Evolutionary conservation across 106 monocot genomes (phyloP).

Genomic region (Acanthochlamys bracteata): DNA sequence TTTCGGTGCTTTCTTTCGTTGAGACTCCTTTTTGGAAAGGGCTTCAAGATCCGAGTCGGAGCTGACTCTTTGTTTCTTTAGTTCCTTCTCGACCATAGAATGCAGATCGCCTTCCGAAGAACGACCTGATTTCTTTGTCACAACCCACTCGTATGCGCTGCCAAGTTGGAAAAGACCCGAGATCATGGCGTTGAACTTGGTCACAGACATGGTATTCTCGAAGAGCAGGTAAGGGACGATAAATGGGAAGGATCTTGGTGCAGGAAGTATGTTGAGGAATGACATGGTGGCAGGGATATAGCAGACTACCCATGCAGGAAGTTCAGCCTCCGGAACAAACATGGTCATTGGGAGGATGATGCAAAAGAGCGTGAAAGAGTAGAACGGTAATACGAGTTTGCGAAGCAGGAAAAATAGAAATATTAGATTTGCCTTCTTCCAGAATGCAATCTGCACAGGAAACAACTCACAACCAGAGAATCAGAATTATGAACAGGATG

Average conservation of each 20-base stretch:
- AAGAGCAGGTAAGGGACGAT: conserved; percentile 89
- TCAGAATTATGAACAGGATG: neutral
- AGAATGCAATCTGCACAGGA: conserved; percentile 63
- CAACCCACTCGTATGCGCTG: conserved; percentile 88
- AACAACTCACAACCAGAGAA: neutral
- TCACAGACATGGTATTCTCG: conserved; percentile 98
- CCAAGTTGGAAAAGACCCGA: conserved; percentile 89
- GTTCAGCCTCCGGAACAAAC: conserved; percentile 80
- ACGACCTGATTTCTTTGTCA: conserved; percentile 79
- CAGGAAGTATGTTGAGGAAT: conserved; percentile 84
- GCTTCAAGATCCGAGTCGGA: conserved; percentile 49
- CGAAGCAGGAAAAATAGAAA: conserved; percentile 89
- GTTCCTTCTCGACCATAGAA: conserved; percentile 35
- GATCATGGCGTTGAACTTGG: conserved; percentile 97
- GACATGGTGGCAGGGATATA: conserved; percentile 77
- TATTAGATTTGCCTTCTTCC: conserved; percentile 88
- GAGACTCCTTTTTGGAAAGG: conserved; percentile 26
- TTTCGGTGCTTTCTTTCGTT: conserved; percentile 26
- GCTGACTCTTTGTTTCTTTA: conserved; percentile 19
- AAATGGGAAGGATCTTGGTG: conserved; percentile 77
- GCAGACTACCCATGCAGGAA: conserved; percentile 81
- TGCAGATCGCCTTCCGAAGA: conserved; percentile 70
- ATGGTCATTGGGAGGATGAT: conserved; percentile 88
- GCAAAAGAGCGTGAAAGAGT: conserved; percentile 89
- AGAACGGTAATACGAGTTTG: conserved; percentile 77